Base-by-base conservation (phyloP, 805 yeast species). In the Candida vartiovaarae region DNA sequence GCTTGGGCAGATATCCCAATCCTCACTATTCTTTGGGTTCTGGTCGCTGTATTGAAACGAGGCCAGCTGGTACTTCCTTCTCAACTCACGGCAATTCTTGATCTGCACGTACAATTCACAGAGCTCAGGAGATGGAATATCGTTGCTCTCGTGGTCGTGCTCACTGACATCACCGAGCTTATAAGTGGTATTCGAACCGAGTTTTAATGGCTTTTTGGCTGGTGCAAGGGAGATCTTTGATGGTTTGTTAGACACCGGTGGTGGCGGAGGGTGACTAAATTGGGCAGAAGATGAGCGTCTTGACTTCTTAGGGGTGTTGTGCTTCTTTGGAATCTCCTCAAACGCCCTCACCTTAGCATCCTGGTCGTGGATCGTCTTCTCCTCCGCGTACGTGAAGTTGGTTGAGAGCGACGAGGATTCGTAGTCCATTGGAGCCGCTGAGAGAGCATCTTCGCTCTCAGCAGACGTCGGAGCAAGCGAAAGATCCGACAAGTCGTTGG, bases 1-100 rank as follows among this genome's bases (percentile, higher is more conserved):
- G 8, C 82, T 78, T 0, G 99, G 99, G 60, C 90, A 91, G 40
- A 93, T 80, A 11, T 60, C 60, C 98, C 98, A 93, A 34, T 62
- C 65, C 8, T 69, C 69, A 26, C 55, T 58, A 63, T 95, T 91
- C 60, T 91, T 89, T 2, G 99, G 99, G 63, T 93, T 93, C 54
- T 80, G 84, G 32, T 65, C 60, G 37, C 82, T 84, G 43, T 78
- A 68, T 66, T 93, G 99, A 42, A 77, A 52, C 1, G 97, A 88
- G 8, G 76, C 52, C 3, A 64, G 55, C 63, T 84, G 83, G 61
- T 91, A 93, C 57, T 81, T 84, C 52, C 76, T 80, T 61, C 99
- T 80, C 49, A 86, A 58, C 9, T 75, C 78, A 47, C 91, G 72
- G 59, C 96, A 85, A 34, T 66, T 65, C 45, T 76, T 72, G 32